A percentile compares a stretch with the other conserved stretches of the same genome.
These are phyloP conservation scores for Lumnitzera littorea DNA, from an alignment of 345 rosid species.

Conservation along the genomic window DNA sequence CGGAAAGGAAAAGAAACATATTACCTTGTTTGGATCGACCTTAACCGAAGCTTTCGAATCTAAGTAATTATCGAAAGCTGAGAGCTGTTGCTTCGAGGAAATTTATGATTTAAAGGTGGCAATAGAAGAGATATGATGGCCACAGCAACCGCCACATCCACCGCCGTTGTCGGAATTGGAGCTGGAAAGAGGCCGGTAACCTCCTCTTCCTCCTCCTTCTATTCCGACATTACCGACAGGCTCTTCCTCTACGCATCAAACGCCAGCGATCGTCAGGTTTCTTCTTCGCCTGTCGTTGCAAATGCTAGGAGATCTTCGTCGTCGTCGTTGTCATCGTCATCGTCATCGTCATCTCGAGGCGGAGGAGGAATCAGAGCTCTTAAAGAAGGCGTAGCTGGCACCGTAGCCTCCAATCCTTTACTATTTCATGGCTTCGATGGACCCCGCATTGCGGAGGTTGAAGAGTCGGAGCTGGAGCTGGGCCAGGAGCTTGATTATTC, in stretches of 20 bases:
- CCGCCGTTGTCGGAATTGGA: constrained; percentile 63
- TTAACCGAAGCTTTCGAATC: too few relatives aligned
- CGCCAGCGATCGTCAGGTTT: constrained; percentile 26
- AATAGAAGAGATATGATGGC: constrained; percentile 47
- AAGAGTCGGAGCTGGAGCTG: constrained; percentile 14
- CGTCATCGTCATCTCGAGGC: constrained; percentile 32
- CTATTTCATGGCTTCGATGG: too few relatives aligned
- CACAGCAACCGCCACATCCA: constrained; percentile 22
- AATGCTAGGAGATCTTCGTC: constrained; percentile 43
- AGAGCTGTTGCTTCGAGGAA: constrained; percentile 7
- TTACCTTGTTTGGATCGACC: too few relatives aligned
- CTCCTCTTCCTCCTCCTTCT: constrained; percentile 26
- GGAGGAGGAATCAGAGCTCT: constrained; percentile 51
- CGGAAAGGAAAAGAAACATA: too few relatives aligned
- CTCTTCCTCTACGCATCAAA: constrained; percentile 38
- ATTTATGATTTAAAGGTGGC: constrained; percentile 12
- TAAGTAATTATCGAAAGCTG: not conserved
- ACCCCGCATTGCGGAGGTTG: too few relatives aligned
- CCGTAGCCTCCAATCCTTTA: not conserved
- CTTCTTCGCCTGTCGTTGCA: constrained; percentile 23
- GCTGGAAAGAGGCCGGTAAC: constrained; percentile 70
- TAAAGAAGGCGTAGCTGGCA: constrained; percentile 42
- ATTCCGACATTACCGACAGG: constrained; percentile 44
- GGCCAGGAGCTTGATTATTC: constrained; percentile 43
- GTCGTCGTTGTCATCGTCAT: too few relatives aligned